Percentiles rank a stretch among this genome's conserved stretches.
phyloP scores from a whole-genome alignment of 192 early-diverging fungal species.

The Coemansia sp. region DNA sequence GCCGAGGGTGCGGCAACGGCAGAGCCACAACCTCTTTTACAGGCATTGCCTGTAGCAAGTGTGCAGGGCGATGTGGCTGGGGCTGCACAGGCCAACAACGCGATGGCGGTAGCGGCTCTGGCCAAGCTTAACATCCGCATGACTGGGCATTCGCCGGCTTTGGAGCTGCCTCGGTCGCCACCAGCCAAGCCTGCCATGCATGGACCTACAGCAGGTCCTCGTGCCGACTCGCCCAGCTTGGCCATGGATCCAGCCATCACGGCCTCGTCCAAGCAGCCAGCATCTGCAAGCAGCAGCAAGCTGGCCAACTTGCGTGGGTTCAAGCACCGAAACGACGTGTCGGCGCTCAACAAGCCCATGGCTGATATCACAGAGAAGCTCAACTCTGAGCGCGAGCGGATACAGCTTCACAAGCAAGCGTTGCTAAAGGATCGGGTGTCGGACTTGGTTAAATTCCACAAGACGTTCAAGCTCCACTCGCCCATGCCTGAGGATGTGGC shows the following conservation, averaged over 20 bases:
- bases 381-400: constrained; percentile 70
- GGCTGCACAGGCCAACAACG: constrained; percentile 14
- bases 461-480: constrained; percentile 73
- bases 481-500: constrained; percentile 81
- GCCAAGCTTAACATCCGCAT: constrained; percentile 53
- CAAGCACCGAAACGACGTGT: constrained; percentile 52
- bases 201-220: not conserved
- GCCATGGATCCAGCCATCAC: constrained; percentile 37
- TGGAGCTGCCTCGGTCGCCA: constrained; percentile 1
- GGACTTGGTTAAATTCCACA: constrained; percentile 77
- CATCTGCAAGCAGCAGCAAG: constrained; percentile 22
- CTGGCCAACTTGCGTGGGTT: constrained; percentile 50
- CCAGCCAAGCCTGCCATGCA: not conserved
- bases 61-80: not conserved
- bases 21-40: not conserved
- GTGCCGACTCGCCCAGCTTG: constrained; percentile 5
- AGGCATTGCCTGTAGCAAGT: not conserved
- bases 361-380: constrained; percentile 60
- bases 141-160: constrained; percentile 24
- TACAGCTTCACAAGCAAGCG: constrained; percentile 71
- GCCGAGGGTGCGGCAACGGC: not conserved
- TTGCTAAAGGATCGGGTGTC: constrained; percentile 71
- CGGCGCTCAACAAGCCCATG: constrained; percentile 54
- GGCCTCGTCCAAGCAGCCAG: constrained; percentile 27
- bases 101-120: constrained; percentile 36